phyloP scores from a whole-genome alignment of 75 land plant genomes.

The Pinus taeda region DNA sequence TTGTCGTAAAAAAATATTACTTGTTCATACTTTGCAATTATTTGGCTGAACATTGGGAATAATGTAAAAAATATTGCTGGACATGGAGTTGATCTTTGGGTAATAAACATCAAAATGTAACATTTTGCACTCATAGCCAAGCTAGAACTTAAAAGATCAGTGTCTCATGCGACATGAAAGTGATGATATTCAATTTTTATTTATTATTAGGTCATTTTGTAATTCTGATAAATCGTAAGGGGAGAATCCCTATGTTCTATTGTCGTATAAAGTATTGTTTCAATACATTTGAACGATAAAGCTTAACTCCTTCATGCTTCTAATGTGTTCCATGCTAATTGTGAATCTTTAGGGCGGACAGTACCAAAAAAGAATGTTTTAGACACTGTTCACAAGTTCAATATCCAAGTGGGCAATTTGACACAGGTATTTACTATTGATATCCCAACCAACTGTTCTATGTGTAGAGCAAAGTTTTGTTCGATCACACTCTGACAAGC shows the following conservation, averaged over 20 bases:
- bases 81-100: too few species aligned
- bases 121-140: too few species aligned
- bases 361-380: constrained; percentile 64
- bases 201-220: not conserved
- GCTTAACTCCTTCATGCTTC: not conserved
- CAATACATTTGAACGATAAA: not conserved
- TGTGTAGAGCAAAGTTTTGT: not conserved
- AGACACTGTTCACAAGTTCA: constrained; percentile 65
- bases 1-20: too few species aligned
- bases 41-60: too few species aligned
- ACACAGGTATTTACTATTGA: constrained; percentile 83
- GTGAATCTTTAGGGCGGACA: constrained; percentile 11
- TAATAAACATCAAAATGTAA: too few species aligned
- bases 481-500: not conserved
- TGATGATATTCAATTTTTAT: too few species aligned
- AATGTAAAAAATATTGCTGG: too few species aligned
- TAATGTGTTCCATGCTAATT: not conserved
- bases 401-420: constrained; percentile 93
- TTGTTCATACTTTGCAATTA: too few species aligned
- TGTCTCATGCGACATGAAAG: too few species aligned
- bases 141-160: too few species aligned
- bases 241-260: not conserved
- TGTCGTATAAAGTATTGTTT: not conserved
- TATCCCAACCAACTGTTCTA: constrained; percentile 6
- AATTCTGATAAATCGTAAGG: too few species aligned